Evolutionary conservation across 2,329 filamentous ascomycete genomes (phyloP), one percentile per base, ranked within the genome.

Genomic region (Rhinocladiella mackenziei): DNA sequence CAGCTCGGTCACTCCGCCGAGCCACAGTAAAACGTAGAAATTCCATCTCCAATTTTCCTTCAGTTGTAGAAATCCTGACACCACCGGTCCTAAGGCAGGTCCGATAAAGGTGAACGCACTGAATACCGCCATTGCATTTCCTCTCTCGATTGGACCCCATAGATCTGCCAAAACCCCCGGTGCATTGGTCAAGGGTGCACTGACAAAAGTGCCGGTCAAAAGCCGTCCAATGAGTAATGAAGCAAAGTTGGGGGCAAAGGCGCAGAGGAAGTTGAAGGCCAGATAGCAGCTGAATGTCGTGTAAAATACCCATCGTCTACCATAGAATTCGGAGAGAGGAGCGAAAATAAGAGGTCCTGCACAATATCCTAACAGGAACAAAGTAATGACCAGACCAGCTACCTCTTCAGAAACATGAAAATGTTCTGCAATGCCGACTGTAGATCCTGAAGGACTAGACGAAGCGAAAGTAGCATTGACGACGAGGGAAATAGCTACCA

Each of bases 351-450:
- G 62, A 0, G 78, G 78, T 0, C 79, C 79, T 2, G 74, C 70
- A 14, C 81, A 75, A 57, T 83, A 85, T 5, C 80, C 80, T 31
- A 83, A 67, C 5, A 84, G 67, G 52, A 78, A 84, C 13, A 80
- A 69, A 0, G 80, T 81, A 23, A 83, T 79, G 5, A 79, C 80
- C 1, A 84, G 63, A 2, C 67, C 68, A 0, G 72, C 71, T 2
- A 65, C 72, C 46, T 72, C 69, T 4, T 44, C 50, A 0, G 73
- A 76, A 2, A 80, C 66, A 11, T 62, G 52, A 40, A 79, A 75
- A 10, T 70, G 58, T 45, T 67, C 47, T 2, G 65, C 58, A 31
- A 76, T 73, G 31, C 69, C 48, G 6, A 61, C 39, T 10, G 66
- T 51, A 49, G 55, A 62, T 2, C 61, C 66, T 28, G 65, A 70